These are phyloP conservation scores for Kappamyces sp. DNA, from an alignment of 192 early-diverging fungal species.

Conservation along the genomic window DNA sequence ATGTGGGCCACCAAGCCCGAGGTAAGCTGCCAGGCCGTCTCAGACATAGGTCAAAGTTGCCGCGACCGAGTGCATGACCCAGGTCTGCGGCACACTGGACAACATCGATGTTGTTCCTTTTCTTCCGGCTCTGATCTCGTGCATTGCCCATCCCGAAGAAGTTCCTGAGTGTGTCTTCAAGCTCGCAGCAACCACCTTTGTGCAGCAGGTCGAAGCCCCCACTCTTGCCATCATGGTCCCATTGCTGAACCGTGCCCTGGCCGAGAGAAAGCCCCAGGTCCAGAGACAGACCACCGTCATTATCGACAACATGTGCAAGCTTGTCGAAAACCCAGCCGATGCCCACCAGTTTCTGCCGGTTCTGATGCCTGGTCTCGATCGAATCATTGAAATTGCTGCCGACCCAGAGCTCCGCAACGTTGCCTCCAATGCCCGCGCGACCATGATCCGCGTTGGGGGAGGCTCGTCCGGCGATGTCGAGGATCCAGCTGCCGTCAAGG, in stretches of 20 bases:
- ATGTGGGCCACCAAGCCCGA: slow-evolving; percentile 82
- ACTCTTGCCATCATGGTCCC: slow-evolving; percentile 78
- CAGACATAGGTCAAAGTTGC: slow-evolving; percentile 54
- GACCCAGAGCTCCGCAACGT: slow-evolving; percentile 73
- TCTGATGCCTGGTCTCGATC: slow-evolving; percentile 69
- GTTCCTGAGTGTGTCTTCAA: slow-evolving; percentile 71
- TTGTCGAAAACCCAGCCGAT: slow-evolving; percentile 74
- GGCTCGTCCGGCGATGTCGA: slow-evolving; percentile 46
- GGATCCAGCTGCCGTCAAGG: slow-evolving; percentile 42
- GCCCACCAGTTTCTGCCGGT: slow-evolving; percentile 74
- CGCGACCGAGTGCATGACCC: slow-evolving; percentile 60
- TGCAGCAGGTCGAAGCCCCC: slow-evolving; percentile 62
- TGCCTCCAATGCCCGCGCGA: slow-evolving; percentile 61
- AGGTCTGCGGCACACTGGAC: slow-evolving; percentile 62
- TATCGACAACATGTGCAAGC: slow-evolving; percentile 89
- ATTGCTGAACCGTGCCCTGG: slow-evolving; percentile 60
- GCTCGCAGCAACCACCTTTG: slow-evolving; percentile 75
- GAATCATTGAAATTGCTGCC: slow-evolving; percentile 66
- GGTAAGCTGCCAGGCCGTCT: slow-evolving; percentile 26
- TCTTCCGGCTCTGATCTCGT: slow-evolving; percentile 65
- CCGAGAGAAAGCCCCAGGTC: slow-evolving; percentile 64
- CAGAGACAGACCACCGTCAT: slow-evolving; percentile 71
- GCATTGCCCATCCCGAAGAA: slow-evolving; percentile 72
- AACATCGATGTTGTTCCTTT: slow-evolving; percentile 76
- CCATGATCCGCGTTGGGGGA: slow-evolving; percentile 61